Evolutionary conservation across 768 basidiomycete species (phyloP).

Genomic region (Boletus tylopilopsis): DNA sequence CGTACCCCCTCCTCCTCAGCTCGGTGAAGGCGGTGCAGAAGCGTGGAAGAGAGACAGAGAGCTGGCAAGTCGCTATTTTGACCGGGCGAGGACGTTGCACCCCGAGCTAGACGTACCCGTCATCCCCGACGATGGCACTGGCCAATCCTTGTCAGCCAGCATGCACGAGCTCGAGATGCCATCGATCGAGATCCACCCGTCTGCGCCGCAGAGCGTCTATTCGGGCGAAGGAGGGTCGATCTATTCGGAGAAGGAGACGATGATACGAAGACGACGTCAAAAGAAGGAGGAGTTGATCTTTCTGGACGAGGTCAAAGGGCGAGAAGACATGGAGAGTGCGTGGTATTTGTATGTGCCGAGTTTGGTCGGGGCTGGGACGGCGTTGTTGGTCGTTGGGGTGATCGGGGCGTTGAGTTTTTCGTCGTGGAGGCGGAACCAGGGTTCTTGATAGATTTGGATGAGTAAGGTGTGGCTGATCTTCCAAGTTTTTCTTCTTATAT

Average conservation of each 20-base stretch:
- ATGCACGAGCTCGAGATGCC: conserved; percentile 62
- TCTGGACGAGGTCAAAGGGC: conserved; percentile 41
- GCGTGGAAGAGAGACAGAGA: conserved; percentile 75
- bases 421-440: conserved; percentile 61
- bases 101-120: conserved; percentile 67
- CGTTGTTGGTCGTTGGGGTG: conserved; percentile 71
- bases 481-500: no score
- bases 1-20: conserved; percentile 49
- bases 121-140: conserved; percentile 47
- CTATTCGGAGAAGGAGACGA: conserved; percentile 29
- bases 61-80: conserved; percentile 67
- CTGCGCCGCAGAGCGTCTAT: conserved; percentile 26
- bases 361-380: conserved; percentile 80
- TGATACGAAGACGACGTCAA: conserved; percentile 44
- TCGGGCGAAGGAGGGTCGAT: conserved; percentile 24
- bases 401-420: conserved; percentile 78
- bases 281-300: conserved; percentile 56
- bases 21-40: conserved; percentile 57
- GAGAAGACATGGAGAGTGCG: conserved; percentile 60
- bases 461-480: background rate
- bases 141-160: conserved; percentile 24
- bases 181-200: conserved; percentile 47
- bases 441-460: conserved; percentile 35
- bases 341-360: conserved; percentile 83
- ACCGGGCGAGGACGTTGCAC: conserved; percentile 57